Conservation (phyloP, 495 filamentous ascomycete species). For the Parathielavia hyrcaniae region DNA sequence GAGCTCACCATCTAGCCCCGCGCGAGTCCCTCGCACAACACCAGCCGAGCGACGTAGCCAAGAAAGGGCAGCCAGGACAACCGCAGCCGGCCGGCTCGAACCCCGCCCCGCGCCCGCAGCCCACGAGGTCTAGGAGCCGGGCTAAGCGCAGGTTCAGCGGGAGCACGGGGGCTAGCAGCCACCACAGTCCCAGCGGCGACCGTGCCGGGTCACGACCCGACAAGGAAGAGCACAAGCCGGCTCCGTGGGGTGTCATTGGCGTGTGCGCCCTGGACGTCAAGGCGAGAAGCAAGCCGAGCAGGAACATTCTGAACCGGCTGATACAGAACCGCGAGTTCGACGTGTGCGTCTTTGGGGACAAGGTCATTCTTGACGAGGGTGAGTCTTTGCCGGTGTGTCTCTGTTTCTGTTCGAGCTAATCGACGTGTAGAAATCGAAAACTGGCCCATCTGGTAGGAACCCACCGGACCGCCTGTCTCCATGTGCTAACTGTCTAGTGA, state of each 20-base stretch:
- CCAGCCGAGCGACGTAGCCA: constrained; percentile 31
- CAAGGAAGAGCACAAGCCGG: constrained; percentile 47
- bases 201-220: constrained; percentile 37
- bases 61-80: constrained; percentile 15
- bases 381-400: constrained; percentile 28
- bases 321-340: constrained; percentile 90
- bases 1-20: constrained; percentile 39
- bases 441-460: constrained; percentile 58
- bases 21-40: constrained; percentile 36
- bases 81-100: constrained; percentile 10
- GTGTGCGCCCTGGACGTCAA: constrained; percentile 95
- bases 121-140: constrained; percentile 62
- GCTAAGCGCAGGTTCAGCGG: constrained; percentile 68
- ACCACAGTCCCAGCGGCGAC: constrained; percentile 56
- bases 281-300: constrained; percentile 88
- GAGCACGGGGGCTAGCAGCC: constrained; percentile 68
- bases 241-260: constrained; percentile 62
- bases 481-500: constrained; percentile 50
- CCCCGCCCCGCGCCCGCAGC: constrained; percentile 35
- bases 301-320: constrained; percentile 88
- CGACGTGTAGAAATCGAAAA: constrained; percentile 53
- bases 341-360: constrained; percentile 95
- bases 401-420: constrained; percentile 17
- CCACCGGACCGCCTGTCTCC: not conserved
- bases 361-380: constrained; percentile 92